Evolutionary conservation across 2,329 filamentous ascomycete species (phyloP), one percentile per base, ranked within the genome.

Genomic region (Fusarium foetens): DNA sequence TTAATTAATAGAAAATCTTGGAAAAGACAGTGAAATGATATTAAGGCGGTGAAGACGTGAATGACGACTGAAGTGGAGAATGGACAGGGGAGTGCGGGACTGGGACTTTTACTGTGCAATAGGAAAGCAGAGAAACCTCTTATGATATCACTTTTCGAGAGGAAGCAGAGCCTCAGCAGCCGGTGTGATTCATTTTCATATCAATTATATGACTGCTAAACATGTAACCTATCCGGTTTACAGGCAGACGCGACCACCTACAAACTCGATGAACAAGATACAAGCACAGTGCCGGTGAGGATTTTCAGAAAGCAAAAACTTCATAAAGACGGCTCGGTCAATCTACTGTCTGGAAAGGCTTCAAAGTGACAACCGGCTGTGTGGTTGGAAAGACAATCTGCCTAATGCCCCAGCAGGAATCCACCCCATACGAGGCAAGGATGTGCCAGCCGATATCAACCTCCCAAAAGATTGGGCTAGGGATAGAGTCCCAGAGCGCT

Each of bases 1-100:
- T 38, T 2, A 29, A 45, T 54, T 11, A 13, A 29, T 46, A 29
- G n/a, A 17, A 6, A 39, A 45, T 53, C 19, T 43, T 23, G 11
- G 13, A 27, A 46, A 54, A 46, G 33, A 16, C 13, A 10, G 31
- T 45, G 17, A 63, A 65, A 35, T 41, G 14, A 14, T 14, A 14
- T 19, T n/a, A 53, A 65, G 58, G 62, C 62, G 62, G 62, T 65
- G 62, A 65, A 45, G 62, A 21, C 21, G 19, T 19, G 9, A 63
- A 63, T 64, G 45, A 64, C 46, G 39, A 12, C 14, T 54, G 25
- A n/a, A 39, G 62, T 63, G 62, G 58, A 17, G 58, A 41, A 33
- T 1, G 5, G 45, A 16, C 31, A 23, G 27, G 19, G 54, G 35
- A 9, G 25, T 58, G 25, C 11, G 41, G 54, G 51, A 14, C 41